Percentiles rank a stretch among this genome's conserved stretches.
These are phyloP conservation scores for Baudoinia panamericana DNA, from an alignment of 495 filamentous ascomycete genomes.

Conservation along the genomic window DNA sequence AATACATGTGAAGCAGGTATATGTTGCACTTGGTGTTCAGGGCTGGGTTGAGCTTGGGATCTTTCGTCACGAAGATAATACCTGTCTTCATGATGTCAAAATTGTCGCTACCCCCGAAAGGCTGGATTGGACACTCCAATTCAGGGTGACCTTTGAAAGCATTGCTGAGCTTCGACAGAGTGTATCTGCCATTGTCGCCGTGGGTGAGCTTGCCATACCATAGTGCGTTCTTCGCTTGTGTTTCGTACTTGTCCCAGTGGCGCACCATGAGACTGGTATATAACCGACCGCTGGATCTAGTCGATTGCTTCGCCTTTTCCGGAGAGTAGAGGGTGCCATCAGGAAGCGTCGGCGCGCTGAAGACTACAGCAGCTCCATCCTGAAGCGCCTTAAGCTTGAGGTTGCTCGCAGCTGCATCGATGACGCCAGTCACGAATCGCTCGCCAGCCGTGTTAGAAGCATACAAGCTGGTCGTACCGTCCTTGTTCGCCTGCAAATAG, in stretches of 20 bases:
- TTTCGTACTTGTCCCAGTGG: slow-evolving; percentile 43
- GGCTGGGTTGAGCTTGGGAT: slow-evolving; percentile 63
- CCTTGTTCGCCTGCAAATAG: slow-evolving; percentile 48
- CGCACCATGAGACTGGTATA: slow-evolving; percentile 47
- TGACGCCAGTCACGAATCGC: slow-evolving; percentile 47
- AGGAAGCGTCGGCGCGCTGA: slow-evolving; percentile 45
- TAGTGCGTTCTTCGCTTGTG: slow-evolving; percentile 47
- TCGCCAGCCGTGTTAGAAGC: slow-evolving; percentile 32
- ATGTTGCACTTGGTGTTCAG: slow-evolving; percentile 69
- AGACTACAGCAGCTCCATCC: slow-evolving; percentile 53
- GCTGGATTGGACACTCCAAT: slow-evolving; percentile 49
- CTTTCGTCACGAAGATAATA: slow-evolving; percentile 74
- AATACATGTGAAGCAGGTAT: slow-evolving; percentile 56
- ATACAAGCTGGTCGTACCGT: slow-evolving; percentile 53
- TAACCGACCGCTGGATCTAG: slow-evolving; percentile 37
- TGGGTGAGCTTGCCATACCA: slow-evolving; percentile 29
- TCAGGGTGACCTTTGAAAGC: slow-evolving; percentile 42
- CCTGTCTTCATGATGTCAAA: slow-evolving; percentile 44
- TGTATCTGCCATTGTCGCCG: slow-evolving; percentile 25
- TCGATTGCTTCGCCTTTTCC: slow-evolving; percentile 38
- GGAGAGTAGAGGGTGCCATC: slow-evolving; percentile 46
- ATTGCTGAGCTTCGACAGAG: slow-evolving; percentile 40
- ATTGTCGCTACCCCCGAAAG: slow-evolving; percentile 46
- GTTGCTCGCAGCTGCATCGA: slow-evolving; percentile 59
- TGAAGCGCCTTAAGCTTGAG: slow-evolving; percentile 54